Evolutionary conservation across 352 stramenopile genomes (phyloP).

Genomic region (Phytophthora pinifolia): DNA sequence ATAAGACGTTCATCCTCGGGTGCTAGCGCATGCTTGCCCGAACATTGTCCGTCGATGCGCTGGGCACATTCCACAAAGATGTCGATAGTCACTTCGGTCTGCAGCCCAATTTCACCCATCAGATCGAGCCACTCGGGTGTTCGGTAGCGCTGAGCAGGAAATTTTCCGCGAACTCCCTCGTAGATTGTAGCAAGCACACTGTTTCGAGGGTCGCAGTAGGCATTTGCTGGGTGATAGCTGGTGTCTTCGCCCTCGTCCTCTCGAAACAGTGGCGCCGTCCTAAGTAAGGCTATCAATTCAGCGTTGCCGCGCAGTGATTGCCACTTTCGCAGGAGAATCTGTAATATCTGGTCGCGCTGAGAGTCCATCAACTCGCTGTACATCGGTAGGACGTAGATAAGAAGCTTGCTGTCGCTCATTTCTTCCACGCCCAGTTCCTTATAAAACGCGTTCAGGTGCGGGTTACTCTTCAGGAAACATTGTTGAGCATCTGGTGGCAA

Average conservation of each 20-base stretch:
- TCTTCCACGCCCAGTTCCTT: slow-evolving; percentile 79
- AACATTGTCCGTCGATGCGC: slow-evolving; percentile 62
- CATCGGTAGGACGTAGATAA: slow-evolving; percentile 75
- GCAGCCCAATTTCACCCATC: slow-evolving; percentile 82
- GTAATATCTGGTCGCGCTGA: slow-evolving; percentile 55
- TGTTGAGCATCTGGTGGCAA: slow-evolving; percentile 54
- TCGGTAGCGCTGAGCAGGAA: slow-evolving; percentile 53
- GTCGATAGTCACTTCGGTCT: slow-evolving; percentile 71
- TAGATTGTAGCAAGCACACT: slow-evolving; percentile 77
- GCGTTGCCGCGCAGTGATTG: slow-evolving; percentile 51
- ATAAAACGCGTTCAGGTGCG: slow-evolving; percentile 69
- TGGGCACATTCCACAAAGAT: slow-evolving; percentile 83
- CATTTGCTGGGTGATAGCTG: slow-evolving; percentile 42
- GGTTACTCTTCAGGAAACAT: slow-evolving; percentile 67
- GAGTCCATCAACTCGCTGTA: slow-evolving; percentile 48
- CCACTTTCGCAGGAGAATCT: slow-evolving; percentile 64
- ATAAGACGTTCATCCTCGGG: slow-evolving; percentile 51
- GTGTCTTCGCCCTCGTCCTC: slow-evolving; percentile 38
- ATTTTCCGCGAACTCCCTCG: slow-evolving; percentile 46
- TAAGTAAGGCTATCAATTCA: slow-evolving; percentile 47
- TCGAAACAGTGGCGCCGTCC: slow-evolving; percentile 55
- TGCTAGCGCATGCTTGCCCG: slow-evolving; percentile 40
- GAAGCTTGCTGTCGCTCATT: slow-evolving; percentile 73
- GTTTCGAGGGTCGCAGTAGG: slow-evolving; percentile 84
- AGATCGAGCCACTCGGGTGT: slow-evolving; percentile 74